phyloP scores from a whole-genome alignment of 495 filamentous ascomycete species.

The Penicillium soppii region DNA sequence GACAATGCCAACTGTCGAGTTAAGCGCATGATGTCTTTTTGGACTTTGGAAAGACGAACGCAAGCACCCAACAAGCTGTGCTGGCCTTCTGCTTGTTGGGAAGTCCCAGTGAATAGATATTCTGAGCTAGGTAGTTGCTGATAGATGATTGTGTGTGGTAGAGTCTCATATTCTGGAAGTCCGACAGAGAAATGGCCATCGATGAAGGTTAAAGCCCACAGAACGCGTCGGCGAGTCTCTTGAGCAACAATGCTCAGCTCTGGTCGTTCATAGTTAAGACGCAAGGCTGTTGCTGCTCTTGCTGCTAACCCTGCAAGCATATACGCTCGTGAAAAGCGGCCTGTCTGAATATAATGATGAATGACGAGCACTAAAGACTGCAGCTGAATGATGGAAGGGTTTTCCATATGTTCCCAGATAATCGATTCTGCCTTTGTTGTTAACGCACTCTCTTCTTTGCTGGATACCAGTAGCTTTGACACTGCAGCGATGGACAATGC shows the following conservation, averaged over 20 bases:
- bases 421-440: slow-evolving; percentile 2
- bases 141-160: slow-evolving; percentile 17
- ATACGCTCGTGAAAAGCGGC: slow-evolving; percentile 12
- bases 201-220: slow-evolving; percentile 18
- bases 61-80: neutral
- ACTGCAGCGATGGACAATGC: slow-evolving; percentile 6
- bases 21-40: slow-evolving; percentile 16
- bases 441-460: neutral
- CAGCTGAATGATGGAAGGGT: slow-evolving; percentile 8
- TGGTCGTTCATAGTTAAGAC: slow-evolving; percentile 18
- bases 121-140: slow-evolving; percentile 17
- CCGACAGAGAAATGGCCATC: slow-evolving; percentile 20
- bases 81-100: neutral
- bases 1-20: slow-evolving; percentile 15
- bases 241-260: slow-evolving; percentile 18
- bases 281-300: slow-evolving; percentile 13
- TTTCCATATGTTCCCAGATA: slow-evolving; percentile 15
- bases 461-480: neutral
- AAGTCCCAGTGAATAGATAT: slow-evolving; percentile 7
- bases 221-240: slow-evolving; percentile 18
- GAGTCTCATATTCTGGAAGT: slow-evolving; percentile 18
- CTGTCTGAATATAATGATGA: slow-evolving; percentile 14
- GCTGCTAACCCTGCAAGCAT: slow-evolving; percentile 20
- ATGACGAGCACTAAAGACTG: slow-evolving; percentile 17
- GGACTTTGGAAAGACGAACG: slow-evolving; percentile 14